Evolutionary conservation across 179 eudicot species (phyloP), one percentile per base, ranked within the genome.

Genomic region (Patellifolia procumbens): DNA sequence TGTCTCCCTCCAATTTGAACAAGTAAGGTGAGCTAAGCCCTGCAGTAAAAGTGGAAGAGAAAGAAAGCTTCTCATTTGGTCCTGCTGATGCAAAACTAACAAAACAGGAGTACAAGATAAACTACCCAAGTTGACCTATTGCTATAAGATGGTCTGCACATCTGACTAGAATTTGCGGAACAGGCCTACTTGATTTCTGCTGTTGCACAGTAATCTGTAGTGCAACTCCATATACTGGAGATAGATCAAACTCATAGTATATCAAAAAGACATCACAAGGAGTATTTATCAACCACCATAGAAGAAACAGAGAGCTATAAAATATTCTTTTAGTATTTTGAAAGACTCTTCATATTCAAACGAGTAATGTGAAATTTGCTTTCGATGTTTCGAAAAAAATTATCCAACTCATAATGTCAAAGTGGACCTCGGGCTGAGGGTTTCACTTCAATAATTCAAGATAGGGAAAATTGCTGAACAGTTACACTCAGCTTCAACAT

Each of bases 141-240:
- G 89, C 83, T 84, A 94, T 86, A 75, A 94, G 96, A 89, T 79
- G 86, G 82, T 94, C 98, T 53, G 96, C 98, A 81, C 98, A 92
- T 78, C 88, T 83, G 85, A 91, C 88, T 76, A 94, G 78, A 70
- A 92, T 86, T 70, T 79, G 83, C 37, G 98, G 98, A 81, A 92
- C 81, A 53, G 91, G 89, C 74, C 82, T 81, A 85, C 86, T 89
- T 64, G 90, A 87, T 75, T 92, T 86, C 84, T 94, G 97, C 51
- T 90, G 88, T 79, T 89, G 96, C 62, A 92, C 94, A 12, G 94
- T 86, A 59, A 85, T 64, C 88, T 94, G 93, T 72, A 94, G 81
- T 63, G 96, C 93, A 79, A 91, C 89, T 73, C 97, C 98, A 84
- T 92, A 92, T 13, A 94, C 98, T 94, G 86, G 61, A 42, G 53